These are phyloP conservation scores for Yarrowia bubula DNA, from an alignment of 805 yeast genomes.

Conservation along the genomic window DNA sequence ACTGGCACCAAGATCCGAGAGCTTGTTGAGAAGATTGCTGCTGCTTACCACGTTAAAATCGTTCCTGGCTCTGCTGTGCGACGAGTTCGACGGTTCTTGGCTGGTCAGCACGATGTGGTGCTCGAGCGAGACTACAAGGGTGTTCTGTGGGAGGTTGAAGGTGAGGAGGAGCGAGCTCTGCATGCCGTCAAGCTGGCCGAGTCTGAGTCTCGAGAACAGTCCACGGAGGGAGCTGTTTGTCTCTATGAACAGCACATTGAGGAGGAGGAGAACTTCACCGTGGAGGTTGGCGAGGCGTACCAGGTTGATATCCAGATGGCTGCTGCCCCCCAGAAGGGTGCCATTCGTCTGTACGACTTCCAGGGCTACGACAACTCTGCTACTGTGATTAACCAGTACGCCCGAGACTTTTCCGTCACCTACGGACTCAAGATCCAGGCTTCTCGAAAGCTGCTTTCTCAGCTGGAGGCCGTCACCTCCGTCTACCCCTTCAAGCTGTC, in stretches of 20 bases:
- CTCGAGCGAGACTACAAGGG: slow-evolving; percentile 93
- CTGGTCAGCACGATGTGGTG: slow-evolving; percentile 93
- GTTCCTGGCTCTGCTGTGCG: slow-evolving; percentile 93
- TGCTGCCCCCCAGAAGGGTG: slow-evolving; percentile 47
- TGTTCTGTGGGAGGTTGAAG: slow-evolving; percentile 48
- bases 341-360: slow-evolving; percentile 35
- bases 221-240: slow-evolving; percentile 34
- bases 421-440: slow-evolving; percentile 74
- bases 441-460: slow-evolving; percentile 66
- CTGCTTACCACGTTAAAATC: slow-evolving; percentile 73
- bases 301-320: slow-evolving; percentile 79
- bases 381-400: slow-evolving; percentile 43
- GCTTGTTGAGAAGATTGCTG: slow-evolving; percentile 85
- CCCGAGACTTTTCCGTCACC: slow-evolving; percentile 82
- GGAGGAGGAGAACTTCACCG: slow-evolving; percentile 60
- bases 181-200: slow-evolving; percentile 28
- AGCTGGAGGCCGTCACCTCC: slow-evolving; percentile 69
- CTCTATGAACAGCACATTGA: slow-evolving; percentile 37
- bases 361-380: slow-evolving; percentile 35
- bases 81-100: slow-evolving; percentile 86
- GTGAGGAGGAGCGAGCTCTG: slow-evolving; percentile 30
- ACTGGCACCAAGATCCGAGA: slow-evolving; percentile 69
- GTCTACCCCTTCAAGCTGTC: slow-evolving; percentile 91
- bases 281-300: slow-evolving; percentile 82
- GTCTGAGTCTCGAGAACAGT: background rate